Base-by-base conservation (phyloP, 169 alveolate genomes). In the Miamiensis avidus region DNA sequence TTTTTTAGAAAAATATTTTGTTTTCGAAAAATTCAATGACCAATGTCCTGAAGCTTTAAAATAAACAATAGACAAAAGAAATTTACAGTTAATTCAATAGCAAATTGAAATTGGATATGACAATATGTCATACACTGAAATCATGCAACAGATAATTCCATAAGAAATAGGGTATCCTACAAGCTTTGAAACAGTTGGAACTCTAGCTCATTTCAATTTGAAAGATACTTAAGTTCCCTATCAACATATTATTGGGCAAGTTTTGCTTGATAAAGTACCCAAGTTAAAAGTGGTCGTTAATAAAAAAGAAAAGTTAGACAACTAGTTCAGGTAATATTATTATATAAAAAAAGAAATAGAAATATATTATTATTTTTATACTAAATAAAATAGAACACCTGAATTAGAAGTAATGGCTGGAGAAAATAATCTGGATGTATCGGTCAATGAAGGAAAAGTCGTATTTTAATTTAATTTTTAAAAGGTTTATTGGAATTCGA, bases 391-490 rank as follows among this genome's bases (percentile, higher is more conserved):
- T n/a, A 86, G 97, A 88, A 93, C 96, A 11, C 94, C 91, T 83
- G 92, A 92, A 65, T 85, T 93, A 86, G 97, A 95, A 82, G 85
- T 94, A 34, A 32, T 95, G 65, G 96, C 96, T 49, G 97, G 97
- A 29, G 94, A 92, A 74, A 90, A 86, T 76, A 88, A 86, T 72
- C 91, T 89, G 83, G 95, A 93, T 75, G 93, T 95, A 16, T 91
- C 85, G 15, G 94, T 86, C 32, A 86, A 78, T 76, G 97, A 95
- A 88, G 97, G 93, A 26, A 90, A 87, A 74, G 76, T 92, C 0
- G 91, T 84, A 81, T 89, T 92, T 78, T 77, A 89, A 33, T 91
- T 95, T 32, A 93, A 95, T 85, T 86, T 95, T 82, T 82, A 93
- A 72, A 91, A 92, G 75, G 95, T 94, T 1, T 95, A 95, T 86